These are phyloP conservation scores for Amphichorda felina DNA, from an alignment of 2,329 filamentous ascomycete species.

Conservation along the genomic window DNA sequence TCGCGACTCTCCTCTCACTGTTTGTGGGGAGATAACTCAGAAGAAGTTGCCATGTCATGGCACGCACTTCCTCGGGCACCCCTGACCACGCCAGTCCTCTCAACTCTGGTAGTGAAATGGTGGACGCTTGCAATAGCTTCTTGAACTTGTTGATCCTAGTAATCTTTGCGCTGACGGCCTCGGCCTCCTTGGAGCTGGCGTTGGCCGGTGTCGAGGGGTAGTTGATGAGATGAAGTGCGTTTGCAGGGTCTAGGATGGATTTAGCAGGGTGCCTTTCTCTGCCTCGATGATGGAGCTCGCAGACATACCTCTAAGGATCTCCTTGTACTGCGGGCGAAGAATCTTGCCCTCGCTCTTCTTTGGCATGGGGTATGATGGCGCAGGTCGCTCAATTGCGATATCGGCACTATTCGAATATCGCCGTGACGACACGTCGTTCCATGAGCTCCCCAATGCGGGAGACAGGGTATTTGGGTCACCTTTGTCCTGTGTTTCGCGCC, in stretches of 20 bases:
- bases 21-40: constrained; percentile 95
- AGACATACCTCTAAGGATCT: constrained; percentile 61
- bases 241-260: constrained; percentile 59
- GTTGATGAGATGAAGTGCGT: constrained; percentile 86
- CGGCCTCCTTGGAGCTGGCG: constrained; percentile 71
- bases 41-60: constrained; percentile 97
- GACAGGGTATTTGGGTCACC: constrained; percentile 18
- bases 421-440: constrained; percentile 29
- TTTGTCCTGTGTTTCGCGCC: constrained; percentile 32
- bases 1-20: constrained; percentile 80
- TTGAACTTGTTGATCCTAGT: constrained; percentile 98
- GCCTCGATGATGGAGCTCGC: neutral
- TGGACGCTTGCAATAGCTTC: constrained; percentile 82
- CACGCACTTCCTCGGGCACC: constrained; percentile 85
- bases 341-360: constrained; percentile 94
- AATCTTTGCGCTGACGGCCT: constrained; percentile 77
- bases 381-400: constrained; percentile 81
- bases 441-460: constrained; percentile 20
- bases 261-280: no score
- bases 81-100: constrained; percentile 87
- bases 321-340: constrained; percentile 91
- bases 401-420: constrained; percentile 78
- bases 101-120: constrained; percentile 74
- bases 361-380: constrained; percentile 72
- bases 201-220: constrained; percentile 65